Conservation (phyloP, 176 grass and related monocot genomes). For the Triticum timopheevii region DNA sequence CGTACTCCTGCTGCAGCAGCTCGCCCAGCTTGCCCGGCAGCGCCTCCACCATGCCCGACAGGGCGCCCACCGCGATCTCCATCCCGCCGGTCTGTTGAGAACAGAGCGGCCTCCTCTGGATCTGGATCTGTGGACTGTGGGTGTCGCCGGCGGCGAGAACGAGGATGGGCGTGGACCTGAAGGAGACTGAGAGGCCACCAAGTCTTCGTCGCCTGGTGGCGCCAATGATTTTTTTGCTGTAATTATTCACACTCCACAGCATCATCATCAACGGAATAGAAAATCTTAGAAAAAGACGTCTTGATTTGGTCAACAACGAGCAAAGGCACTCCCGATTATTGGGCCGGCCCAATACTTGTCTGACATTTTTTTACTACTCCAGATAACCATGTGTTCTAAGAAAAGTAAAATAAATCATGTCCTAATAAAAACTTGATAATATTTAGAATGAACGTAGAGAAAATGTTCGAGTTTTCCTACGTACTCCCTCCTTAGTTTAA, state of each 20-base stretch:
- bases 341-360: too few relatives aligned
- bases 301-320: too few relatives aligned
- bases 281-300: too few relatives aligned
- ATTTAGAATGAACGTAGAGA: too few relatives aligned
- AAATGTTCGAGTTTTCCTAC: too few relatives aligned
- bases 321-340: too few relatives aligned
- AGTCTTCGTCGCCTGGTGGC: neutral
- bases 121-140: neutral
- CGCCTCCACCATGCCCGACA: conserved; percentile 37
- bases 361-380: too few relatives aligned
- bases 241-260: neutral
- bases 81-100: neutral
- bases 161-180: conserved; percentile 31
- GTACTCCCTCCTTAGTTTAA: too few relatives aligned
- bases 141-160: neutral
- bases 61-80: conserved; percentile 42
- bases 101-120: neutral
- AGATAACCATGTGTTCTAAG: too few relatives aligned
- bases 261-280: neutral
- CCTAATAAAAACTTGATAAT: too few relatives aligned
- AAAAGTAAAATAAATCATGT: too few relatives aligned
- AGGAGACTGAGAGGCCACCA: too few relatives aligned
- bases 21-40: conserved; percentile 39
- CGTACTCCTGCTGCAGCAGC: conserved; percentile 40
- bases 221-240: neutral